phyloP scores from a whole-genome alignment of 1,284 basidiomycete genomes.

The Ceratobasidium sp. region DNA sequence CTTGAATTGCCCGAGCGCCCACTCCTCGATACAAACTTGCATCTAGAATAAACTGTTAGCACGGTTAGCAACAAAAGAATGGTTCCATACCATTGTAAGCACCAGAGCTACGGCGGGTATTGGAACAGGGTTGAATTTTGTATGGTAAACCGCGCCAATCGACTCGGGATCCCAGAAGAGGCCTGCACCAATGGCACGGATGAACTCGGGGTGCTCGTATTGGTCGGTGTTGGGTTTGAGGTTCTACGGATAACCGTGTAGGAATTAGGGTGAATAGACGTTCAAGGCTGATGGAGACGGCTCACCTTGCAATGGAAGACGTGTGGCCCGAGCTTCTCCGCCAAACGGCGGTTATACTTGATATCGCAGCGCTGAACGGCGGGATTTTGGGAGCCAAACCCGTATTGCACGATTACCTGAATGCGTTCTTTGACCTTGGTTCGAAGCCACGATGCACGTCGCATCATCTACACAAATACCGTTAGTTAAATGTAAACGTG shows the following conservation, averaged over 20 bases:
- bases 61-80: neutral
- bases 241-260: no score
- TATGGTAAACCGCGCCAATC: neutral
- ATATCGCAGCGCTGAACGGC: neutral
- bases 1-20: neutral
- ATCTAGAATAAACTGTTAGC: neutral
- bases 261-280: no score
- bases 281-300: neutral
- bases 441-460: constrained; percentile 28
- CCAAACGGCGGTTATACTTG: constrained; percentile 21
- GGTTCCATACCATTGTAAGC: constrained; percentile 24
- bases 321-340: constrained; percentile 2
- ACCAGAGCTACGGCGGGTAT: constrained; percentile 6
- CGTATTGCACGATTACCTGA: neutral
- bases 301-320: constrained; percentile 11
- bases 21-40: constrained; percentile 19
- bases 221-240: constrained; percentile 1
- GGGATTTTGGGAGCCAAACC: neutral
- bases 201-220: constrained; percentile 15
- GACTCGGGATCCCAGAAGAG: constrained; percentile 22
- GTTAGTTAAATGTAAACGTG: neutral
- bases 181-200: constrained; percentile 20
- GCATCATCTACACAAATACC: neutral
- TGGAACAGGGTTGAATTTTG: constrained; percentile 2
- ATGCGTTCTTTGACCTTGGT: constrained; percentile 5